Evolutionary conservation across 1,139 yeast genomes (phyloP), one percentile per base, ranked within the genome.

Genomic region (Hansenula anomala): DNA sequence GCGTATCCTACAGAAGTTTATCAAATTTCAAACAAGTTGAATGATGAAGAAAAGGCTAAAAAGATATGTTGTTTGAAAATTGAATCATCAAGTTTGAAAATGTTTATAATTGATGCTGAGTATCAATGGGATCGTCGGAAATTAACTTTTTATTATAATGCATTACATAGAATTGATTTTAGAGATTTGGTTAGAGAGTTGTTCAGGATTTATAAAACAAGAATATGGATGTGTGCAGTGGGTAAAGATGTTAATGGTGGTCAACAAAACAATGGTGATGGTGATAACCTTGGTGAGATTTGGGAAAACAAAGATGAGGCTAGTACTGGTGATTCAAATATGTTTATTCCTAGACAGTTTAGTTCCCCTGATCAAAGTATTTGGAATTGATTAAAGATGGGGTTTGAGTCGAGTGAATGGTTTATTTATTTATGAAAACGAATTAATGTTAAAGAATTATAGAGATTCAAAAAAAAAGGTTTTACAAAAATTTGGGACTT

Each of bases 221-320:
- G 98, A 59, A 92, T 92, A 52, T 94, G 98, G 98, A 78, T 90
- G 76, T 90, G 97, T 66, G 95, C 97, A 7, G 87, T 90, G 17
- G 41, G 44, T 38, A 30, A 45, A 2, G 42, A 41, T 17, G 33
- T 39, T 30, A 16, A 40, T 8, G 36, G n/a, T n/a, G n/a, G n/a
- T n/a, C n/a, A n/a, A n/a, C n/a, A n/a, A n/a, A n/a, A n/a, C n/a
- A n/a, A n/a, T 23, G 13, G 13, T 23, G 11, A 23, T 23, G 13
- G n/a, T n/a, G n/a, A n/a, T n/a, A n/a, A n/a, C n/a, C n/a, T n/a
- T n/a, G n/a, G n/a, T n/a, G n/a, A n/a, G n/a, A n/a, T n/a, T n/a
- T n/a, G n/a, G n/a, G n/a, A n/a, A n/a, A n/a, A n/a, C n/a, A n/a
- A n/a, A n/a, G n/a, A n/a, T n/a, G n/a, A n/a, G n/a, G n/a, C n/a